Evolutionary conservation across 805 yeast genomes (phyloP), one percentile per base, ranked within the genome.

Genomic region (Starmerella vaccinii): DNA sequence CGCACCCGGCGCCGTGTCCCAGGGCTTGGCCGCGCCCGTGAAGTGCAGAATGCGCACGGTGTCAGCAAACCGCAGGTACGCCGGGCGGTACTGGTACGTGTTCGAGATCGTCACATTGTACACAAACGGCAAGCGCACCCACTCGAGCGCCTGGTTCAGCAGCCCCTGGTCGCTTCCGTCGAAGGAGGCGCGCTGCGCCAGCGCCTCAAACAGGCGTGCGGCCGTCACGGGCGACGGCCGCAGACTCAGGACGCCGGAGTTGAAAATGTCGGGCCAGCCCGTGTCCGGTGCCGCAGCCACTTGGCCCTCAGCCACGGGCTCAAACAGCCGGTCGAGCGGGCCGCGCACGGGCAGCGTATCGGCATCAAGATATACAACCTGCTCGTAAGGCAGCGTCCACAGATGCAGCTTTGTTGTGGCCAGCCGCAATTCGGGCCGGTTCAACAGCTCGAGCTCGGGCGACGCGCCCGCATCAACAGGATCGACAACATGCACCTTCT

Each of bases 131-230:
- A 92, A 67, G 43, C 77, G 73, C 29, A 71, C 65, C 96, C 97
- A 89, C 49, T 67, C 64, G 2, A 62, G 32, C 59, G 16, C 39
- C 43, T 84, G 84, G 65, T 88, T 88, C 55, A 88, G 70, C 33
- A 88, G 71, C 12, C 97, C 97, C 65, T 88, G 97, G 66, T 88
- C 97, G 2, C 95, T 90, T 38, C 95, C 95, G 66, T 88, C 97
- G 59, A 86, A 84, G 1, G 79, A 69, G 2, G 40, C 47, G 68
- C 69, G 53, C n/a, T 47, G 29, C 46, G 56, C 51, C 19, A 66
- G 58, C 4, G 61, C 55, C 1, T 55, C 44, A 24, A 63, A 53
- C 44, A 87, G 70, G 29, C 68, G 66, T 3, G 63, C 53, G 57
- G 69, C 80, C 19, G 71, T 73, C 0, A 57, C 53, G 1, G 55